These are phyloP conservation scores for Lactuca saligna DNA, from an alignment of 129 eudicot species.

Conservation along the genomic window DNA sequence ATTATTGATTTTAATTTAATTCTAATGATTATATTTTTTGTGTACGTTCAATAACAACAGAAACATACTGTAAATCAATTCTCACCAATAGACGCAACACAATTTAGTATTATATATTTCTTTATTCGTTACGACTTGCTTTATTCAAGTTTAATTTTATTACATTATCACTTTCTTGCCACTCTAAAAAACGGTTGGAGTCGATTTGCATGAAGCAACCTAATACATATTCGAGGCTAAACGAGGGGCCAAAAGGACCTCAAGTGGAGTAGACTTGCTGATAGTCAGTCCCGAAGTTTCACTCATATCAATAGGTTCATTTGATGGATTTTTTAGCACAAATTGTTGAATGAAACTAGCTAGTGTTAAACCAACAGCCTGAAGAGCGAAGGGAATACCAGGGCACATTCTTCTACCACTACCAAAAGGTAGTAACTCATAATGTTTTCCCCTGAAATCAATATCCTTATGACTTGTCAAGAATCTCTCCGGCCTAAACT, in stretches of 20 bases:
- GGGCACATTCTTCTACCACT: constrained; percentile 37
- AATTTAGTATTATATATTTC: too few relatives aligned
- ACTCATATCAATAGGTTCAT: constrained; percentile 15
- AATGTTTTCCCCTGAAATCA: constrained; percentile 13
- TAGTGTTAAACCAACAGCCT: not conserved
- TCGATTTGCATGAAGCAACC: too few relatives aligned
- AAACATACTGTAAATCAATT: too few relatives aligned
- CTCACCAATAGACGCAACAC: too few relatives aligned
- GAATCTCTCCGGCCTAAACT: not conserved
- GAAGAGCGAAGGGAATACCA: constrained; percentile 2
- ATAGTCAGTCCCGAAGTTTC: not conserved
- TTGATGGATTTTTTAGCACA: not conserved
- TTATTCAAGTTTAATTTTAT: too few relatives aligned
- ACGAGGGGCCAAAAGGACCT: constrained; percentile 8
- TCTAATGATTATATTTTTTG: too few relatives aligned
- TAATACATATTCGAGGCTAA: not conserved
- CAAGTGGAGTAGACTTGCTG: constrained; percentile 12
- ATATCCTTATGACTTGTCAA: not conserved
- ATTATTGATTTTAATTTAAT: too few relatives aligned
- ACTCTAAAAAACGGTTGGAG: too few relatives aligned
- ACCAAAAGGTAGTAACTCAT: constrained; percentile 20
- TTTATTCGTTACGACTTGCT: too few relatives aligned
- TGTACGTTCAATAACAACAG: too few relatives aligned
- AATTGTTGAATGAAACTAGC: constrained; percentile 4
- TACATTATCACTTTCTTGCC: too few relatives aligned